Percentiles rank a stretch among this genome's conserved stretches.
These are phyloP conservation scores for Cadophora luteo-olivacea DNA, from an alignment of 2,329 filamentous ascomycete species.

Conservation along the genomic window DNA sequence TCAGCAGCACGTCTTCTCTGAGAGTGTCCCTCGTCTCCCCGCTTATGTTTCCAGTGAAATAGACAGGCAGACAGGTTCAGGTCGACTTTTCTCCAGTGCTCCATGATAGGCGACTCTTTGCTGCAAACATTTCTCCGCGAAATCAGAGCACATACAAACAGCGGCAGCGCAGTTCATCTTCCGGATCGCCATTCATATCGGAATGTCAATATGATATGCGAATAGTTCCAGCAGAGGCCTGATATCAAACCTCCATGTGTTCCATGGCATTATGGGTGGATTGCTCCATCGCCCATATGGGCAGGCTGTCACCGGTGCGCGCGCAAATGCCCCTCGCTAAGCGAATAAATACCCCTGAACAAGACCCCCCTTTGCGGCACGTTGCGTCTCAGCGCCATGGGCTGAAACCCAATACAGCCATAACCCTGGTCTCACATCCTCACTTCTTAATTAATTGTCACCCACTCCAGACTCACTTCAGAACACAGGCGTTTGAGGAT, in stretches of 20 bases:
- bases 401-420: conserved; percentile 13
- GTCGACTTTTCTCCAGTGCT: neutral
- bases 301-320: neutral
- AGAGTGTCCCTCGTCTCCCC: neutral
- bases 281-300: neutral
- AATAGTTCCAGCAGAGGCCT: neutral
- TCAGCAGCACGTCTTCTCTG: neutral
- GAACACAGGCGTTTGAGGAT: conserved; percentile 38
- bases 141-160: neutral
- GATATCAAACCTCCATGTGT: conserved; percentile 19
- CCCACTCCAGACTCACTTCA: conserved; percentile 34
- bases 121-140: conserved; percentile 5
- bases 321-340: conserved; percentile 18
- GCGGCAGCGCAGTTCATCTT: conserved; percentile 1
- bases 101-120: neutral
- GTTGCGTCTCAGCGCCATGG: conserved; percentile 1
- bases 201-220: conserved; percentile 1
- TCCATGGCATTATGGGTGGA: conserved; percentile 16
- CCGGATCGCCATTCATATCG: conserved; percentile 9
- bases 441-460: conserved; percentile 25
- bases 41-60: neutral
- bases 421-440: conserved; percentile 24
- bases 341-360: conserved; percentile 16
- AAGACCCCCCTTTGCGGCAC: conserved; percentile 2
- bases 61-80: neutral